Evolutionary conservation across 768 basidiomycete genomes (phyloP).

Genomic region (Obba rivulosa): DNA sequence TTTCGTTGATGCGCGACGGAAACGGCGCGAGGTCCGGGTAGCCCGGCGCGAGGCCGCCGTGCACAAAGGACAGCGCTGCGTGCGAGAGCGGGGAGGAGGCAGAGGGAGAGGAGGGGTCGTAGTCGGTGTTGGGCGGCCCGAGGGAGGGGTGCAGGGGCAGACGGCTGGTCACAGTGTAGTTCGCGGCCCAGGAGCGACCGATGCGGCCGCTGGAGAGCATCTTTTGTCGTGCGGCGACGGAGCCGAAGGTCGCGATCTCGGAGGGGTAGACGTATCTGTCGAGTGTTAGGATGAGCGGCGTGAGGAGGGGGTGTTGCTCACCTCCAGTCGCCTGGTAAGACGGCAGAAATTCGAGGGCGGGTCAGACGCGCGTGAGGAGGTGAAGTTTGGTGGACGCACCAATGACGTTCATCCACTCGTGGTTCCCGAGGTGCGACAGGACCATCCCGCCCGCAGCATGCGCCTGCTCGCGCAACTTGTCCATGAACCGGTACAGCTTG

Average conservation of each 20-base stretch:
- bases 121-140: conserved; percentile 59
- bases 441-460: conserved; percentile 61
- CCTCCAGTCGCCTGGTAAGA: conserved; percentile 77
- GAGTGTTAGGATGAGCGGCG: background rate
- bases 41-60: conserved; percentile 81
- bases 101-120: conserved; percentile 38
- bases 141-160: conserved; percentile 73
- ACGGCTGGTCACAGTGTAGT: conserved; percentile 78
- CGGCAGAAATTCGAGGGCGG: background rate
- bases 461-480: conserved; percentile 74
- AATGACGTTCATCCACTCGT: conserved; percentile 93
- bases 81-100: conserved; percentile 50
- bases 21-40: conserved; percentile 77
- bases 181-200: conserved; percentile 76
- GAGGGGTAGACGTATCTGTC: conserved; percentile 75
- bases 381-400: conserved; percentile 34
- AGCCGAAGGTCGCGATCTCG: conserved; percentile 82
- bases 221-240: conserved; percentile 63
- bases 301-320: conserved; percentile 24
- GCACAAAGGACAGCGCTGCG: conserved; percentile 86
- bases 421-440: conserved; percentile 83
- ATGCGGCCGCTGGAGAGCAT: conserved; percentile 72
- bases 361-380: background rate
- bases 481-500: conserved; percentile 79
- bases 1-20: conserved; percentile 73